Percentiles rank a stretch among this genome's conserved stretches.
Conservation (phyloP, 1,139 yeast genomes). For the Casaregolazyma suthepensis region DNA sequence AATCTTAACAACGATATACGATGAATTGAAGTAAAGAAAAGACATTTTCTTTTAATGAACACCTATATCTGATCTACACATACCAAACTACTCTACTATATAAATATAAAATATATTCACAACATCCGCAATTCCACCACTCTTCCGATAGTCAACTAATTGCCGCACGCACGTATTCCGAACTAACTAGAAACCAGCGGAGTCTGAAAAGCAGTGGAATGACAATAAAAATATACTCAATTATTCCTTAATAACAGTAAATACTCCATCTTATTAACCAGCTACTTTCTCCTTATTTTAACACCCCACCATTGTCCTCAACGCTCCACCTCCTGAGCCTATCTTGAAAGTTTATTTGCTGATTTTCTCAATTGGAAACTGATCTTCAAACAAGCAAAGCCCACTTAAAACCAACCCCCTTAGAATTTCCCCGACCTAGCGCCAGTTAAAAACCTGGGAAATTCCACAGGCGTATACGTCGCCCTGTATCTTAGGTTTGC, state of each 20-base stretch:
- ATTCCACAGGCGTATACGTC: neutral
- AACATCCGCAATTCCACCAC: neutral
- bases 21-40: neutral
- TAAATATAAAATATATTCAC: too few species aligned
- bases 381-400: neutral
- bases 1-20: neutral
- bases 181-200: neutral
- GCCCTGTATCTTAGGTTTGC: neutral
- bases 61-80: too few species aligned
- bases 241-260: neutral
- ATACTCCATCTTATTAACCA: neutral
- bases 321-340: neutral
- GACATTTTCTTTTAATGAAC: too few species aligned
- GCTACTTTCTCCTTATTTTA: too few species aligned
- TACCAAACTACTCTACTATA: too few species aligned
- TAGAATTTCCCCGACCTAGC: neutral
- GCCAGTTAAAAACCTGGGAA: neutral
- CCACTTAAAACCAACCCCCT: neutral
- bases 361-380: neutral
- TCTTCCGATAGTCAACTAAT: neutral
- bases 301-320: neutral
- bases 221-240: neutral
- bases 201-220: neutral
- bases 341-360: neutral
- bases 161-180: neutral